Percentiles rank a stretch among this genome's conserved stretches.
Conservation (phyloP, 345 rosid genomes). For the Noccaea caerulescens region DNA sequence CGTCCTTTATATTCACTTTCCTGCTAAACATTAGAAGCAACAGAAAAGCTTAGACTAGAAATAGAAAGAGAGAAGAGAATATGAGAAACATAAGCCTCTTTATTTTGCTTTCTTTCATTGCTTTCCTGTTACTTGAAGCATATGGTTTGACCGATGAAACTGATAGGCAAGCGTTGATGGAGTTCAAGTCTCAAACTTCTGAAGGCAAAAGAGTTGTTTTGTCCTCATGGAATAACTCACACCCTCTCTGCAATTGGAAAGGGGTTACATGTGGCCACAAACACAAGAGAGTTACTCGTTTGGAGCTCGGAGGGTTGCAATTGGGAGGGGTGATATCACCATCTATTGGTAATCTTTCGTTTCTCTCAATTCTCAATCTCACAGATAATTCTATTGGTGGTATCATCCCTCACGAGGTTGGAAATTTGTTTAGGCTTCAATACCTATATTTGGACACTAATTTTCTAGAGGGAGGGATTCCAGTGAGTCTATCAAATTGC, state of each 20-base stretch:
- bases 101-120: constrained; percentile 17
- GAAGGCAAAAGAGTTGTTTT: constrained; percentile 15
- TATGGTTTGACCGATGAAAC: constrained; percentile 1
- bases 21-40: background rate
- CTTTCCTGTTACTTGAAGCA: constrained; percentile 26
- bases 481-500: background rate
- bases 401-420: constrained; percentile 22
- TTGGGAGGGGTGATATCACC: constrained; percentile 40
- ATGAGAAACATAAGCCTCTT: constrained; percentile 6
- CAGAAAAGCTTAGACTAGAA: background rate
- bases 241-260: constrained; percentile 43
- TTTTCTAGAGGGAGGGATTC: background rate
- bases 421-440: constrained; percentile 23
- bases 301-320: constrained; percentile 16
- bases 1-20: constrained; percentile 6
- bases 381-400: constrained; percentile 17
- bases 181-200: constrained; percentile 30
- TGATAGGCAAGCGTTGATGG: constrained; percentile 31
- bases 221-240: constrained; percentile 45
- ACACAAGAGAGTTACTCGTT: constrained; percentile 29
- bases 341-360: constrained; percentile 31
- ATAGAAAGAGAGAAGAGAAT: background rate
- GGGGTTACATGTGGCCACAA: constrained; percentile 40
- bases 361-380: constrained; percentile 23
- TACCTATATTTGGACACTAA: background rate